Conservation (phyloP, 164 flowering plant species). For the Akebia trifoliata region DNA sequence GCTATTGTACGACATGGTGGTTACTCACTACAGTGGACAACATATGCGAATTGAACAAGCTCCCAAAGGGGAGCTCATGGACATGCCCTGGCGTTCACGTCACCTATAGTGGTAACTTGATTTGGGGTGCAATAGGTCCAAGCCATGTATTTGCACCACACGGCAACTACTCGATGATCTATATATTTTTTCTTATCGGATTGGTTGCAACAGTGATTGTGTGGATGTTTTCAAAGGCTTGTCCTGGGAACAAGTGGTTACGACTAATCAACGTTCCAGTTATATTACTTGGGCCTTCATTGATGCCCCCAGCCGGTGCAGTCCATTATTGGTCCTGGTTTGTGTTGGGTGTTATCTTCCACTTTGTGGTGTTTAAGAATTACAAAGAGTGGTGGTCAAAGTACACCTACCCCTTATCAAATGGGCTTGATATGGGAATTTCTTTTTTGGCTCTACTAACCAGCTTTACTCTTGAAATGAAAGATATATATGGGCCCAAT, state of each 20-base stretch:
- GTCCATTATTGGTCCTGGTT: conserved; percentile 47
- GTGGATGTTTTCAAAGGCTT: neutral
- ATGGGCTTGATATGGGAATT: conserved; percentile 60
- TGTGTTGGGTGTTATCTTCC: conserved; percentile 45
- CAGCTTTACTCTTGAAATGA: conserved; percentile 30
- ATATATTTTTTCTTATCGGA: conserved; percentile 13
- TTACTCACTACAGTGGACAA: conserved; percentile 7
- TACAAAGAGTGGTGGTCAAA: conserved; percentile 65
- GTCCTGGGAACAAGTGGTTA: conserved; percentile 43
- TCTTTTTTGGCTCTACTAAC: conserved; percentile 49
- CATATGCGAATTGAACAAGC: conserved; percentile 13
- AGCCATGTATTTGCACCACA: conserved; percentile 14
- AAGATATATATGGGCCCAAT: conserved; percentile 7
- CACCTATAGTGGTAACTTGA: conserved; percentile 12
- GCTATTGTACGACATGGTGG: conserved; percentile 20
- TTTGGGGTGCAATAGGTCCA: conserved; percentile 22
- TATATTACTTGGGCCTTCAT: conserved; percentile 29
- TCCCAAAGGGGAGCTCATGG: conserved; percentile 22
- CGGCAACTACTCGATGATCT: conserved; percentile 9
- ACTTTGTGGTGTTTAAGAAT: conserved; percentile 34
- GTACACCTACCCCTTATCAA: conserved; percentile 53
- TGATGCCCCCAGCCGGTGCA: conserved; percentile 50
- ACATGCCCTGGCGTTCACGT: conserved; percentile 17
- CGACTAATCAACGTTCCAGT: conserved; percentile 53
- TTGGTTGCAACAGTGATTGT: conserved; percentile 1